These are phyloP conservation scores for Macaranga tanarius DNA, from an alignment of 441 rosid species.

Conservation along the genomic window DNA sequence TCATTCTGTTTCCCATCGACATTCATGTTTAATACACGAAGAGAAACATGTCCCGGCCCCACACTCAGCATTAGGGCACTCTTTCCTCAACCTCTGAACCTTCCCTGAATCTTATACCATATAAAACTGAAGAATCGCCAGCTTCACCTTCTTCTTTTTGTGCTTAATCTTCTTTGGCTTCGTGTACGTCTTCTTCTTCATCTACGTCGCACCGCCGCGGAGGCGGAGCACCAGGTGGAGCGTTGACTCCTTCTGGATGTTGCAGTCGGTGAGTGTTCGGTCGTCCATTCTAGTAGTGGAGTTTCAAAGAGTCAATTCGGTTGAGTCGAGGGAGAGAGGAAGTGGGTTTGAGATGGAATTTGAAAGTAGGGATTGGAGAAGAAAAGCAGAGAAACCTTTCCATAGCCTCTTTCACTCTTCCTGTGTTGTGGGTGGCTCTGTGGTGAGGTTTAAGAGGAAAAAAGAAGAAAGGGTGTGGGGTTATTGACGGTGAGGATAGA, in stretches of 20 bases:
- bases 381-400: constrained; percentile 84
- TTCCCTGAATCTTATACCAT: constrained; percentile 73
- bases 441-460: constrained; percentile 17
- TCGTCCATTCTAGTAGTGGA: too few species aligned
- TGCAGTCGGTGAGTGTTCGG: constrained; percentile 82
- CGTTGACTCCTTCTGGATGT: constrained; percentile 88
- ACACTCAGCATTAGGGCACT: constrained; percentile 77
- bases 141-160: constrained; percentile 92
- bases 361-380: constrained; percentile 44
- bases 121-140: constrained; percentile 77
- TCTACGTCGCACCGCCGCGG: constrained; percentile 90
- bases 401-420: constrained; percentile 50
- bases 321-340: constrained; percentile 41
- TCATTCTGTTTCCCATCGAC: constrained; percentile 85
- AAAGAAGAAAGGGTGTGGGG: background rate
- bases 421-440: background rate
- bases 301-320: constrained; percentile 40
- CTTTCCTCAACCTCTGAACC: constrained; percentile 78
- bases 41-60: constrained; percentile 86
- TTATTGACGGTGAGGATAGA: constrained; percentile 27
- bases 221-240: constrained; percentile 82
- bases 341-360: constrained; percentile 32
- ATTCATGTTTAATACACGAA: constrained; percentile 79
- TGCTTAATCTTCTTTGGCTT: constrained; percentile 93
- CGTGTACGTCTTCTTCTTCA: constrained; percentile 95